Base-by-base conservation (phyloP, 768 basidiomycete genomes). In the Lactarius trivialis region DNA sequence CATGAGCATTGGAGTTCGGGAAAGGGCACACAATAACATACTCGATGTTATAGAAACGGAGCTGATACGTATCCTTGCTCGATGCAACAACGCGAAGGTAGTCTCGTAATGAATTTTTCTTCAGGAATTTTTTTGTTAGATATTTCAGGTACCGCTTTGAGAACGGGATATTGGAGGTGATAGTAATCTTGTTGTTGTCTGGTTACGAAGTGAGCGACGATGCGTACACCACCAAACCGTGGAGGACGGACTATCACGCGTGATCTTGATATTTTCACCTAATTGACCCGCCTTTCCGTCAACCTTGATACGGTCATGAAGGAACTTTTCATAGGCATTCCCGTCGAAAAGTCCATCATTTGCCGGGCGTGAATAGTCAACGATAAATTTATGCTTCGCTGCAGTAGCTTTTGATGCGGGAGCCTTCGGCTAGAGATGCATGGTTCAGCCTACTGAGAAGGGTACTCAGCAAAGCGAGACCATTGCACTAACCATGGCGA, bases 71-170 rank as follows among this genome's bases (percentile, higher is more conserved):
- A 74, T 97, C 92, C 80, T 98, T 97, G 58, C 85, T 82, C 33
- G 93, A 87, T 45, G 97, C 93, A 68, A 98, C 93, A 68, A 99
- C 96, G 60, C 93, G 94, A 74, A 98, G 93, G 91, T 93, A 98
- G 78, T 98, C 95, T 68, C 94, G 88, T 70, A 97, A 82, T 50
- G 81, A 78, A 79, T 95, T 94, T 85, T 97, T 97, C 85, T 98
- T 98, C 77, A 98, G 82, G 83, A 93, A 95, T 81, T 96, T 96
- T 84, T 98, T 98, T 66, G 96, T 98, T 64, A 98, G 82, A 79
- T 98, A 99, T 78, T 98, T 98, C 74, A 98, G 86, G 77, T 97
- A 98, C 60, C 92, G 84, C 80, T 98, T 98, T 55, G 96, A 98
- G 78, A 98, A 89, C 60, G 92, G 86, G 73, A 96, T 86, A 71